phyloP scores from a whole-genome alignment of 768 basidiomycete genomes.

The Naganishia friedmannii region DNA sequence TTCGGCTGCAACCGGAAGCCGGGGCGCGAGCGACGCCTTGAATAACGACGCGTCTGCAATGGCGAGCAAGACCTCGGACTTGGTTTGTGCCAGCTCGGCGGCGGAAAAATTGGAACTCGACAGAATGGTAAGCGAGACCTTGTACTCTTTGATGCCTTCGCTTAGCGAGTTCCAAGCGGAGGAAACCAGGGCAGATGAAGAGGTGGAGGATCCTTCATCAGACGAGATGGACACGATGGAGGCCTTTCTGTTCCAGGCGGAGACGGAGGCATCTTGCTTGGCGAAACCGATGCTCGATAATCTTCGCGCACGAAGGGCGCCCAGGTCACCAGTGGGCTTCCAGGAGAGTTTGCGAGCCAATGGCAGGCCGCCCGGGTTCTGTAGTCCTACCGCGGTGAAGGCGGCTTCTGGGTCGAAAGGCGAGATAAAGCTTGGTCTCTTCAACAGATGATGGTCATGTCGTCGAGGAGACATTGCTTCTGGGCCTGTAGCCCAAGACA shows the following conservation, averaged over 20 bases:
- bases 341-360: not conserved
- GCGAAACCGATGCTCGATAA: slow-evolving; percentile 21
- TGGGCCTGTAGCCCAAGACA: not conserved
- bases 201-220: slow-evolving; percentile 36
- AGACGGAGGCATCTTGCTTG: slow-evolving; percentile 29
- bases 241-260: slow-evolving; percentile 47
- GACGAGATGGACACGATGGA: slow-evolving; percentile 42
- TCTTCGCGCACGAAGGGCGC: slow-evolving; percentile 1
- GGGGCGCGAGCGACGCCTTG: slow-evolving; percentile 44
- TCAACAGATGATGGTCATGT: not conserved
- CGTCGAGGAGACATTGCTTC: slow-evolving; percentile 19
- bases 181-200: slow-evolving; percentile 43
- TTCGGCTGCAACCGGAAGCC: slow-evolving; percentile 42
- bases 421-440: slow-evolving; percentile 18
- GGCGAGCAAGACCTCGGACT: slow-evolving; percentile 42
- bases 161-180: slow-evolving; percentile 48
- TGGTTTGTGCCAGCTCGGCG: slow-evolving; percentile 40
- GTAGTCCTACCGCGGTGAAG: slow-evolving; percentile 4
- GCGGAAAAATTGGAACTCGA: slow-evolving; percentile 39
- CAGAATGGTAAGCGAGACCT: slow-evolving; percentile 45
- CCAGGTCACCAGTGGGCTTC: slow-evolving; percentile 22
- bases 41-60: slow-evolving; percentile 46
- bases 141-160: slow-evolving; percentile 47
- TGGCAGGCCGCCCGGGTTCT: not conserved
- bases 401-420: slow-evolving; percentile 12